Base-by-base conservation (phyloP, 441 rosid genomes). In the Euphorbia schlechtendalii region DNA sequence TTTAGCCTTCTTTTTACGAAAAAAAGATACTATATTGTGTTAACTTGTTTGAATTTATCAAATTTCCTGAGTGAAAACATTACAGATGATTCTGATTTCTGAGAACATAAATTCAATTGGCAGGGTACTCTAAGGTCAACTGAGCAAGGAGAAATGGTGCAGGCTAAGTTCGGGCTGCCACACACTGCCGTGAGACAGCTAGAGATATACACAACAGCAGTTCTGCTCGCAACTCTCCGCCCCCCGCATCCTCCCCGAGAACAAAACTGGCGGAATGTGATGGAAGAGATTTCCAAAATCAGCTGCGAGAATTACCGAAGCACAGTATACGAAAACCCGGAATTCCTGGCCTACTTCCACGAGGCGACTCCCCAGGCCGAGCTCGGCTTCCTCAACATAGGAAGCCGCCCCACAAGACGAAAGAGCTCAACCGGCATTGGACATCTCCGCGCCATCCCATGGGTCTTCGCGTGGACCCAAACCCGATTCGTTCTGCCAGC, bases 111-210 rank as follows among this genome's bases (percentile, higher is more conserved):
- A 64, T 64, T 58, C 61, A 61, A 61, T 63, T 77, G 74, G 56
- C 82, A 89, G 98, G 96, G 98, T 25, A 87, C 98, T 55, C 88
- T 92, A n/a, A 79, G 98, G 66, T 89, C 98, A 51, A 92, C 98
- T 56, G 98, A 92, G 81, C 96, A 92, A 85, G 98, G 98, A 65
- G 98, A 92, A 81, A 92, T 92, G 98, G 96, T 92, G 69, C 96
- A 92, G 69, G 98, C 98, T 38, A 92, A 92, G 77, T 92, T 92
- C 72, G 98, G 98, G 58, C 72, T 92, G 72, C 90, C 98, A 34
- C 91, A 82, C 62, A 89, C 92, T 2, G 96, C 98, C 10, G 89
- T 90, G 38, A 86, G 98, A 75, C 98, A 92, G 76, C 81, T 89
- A 56, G 98, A 92, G 83, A 83, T 92, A 70, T 92, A 84, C 83